phyloP scores from a whole-genome alignment of 805 yeast genomes.

The Metschnikowia peoriensis region DNA sequence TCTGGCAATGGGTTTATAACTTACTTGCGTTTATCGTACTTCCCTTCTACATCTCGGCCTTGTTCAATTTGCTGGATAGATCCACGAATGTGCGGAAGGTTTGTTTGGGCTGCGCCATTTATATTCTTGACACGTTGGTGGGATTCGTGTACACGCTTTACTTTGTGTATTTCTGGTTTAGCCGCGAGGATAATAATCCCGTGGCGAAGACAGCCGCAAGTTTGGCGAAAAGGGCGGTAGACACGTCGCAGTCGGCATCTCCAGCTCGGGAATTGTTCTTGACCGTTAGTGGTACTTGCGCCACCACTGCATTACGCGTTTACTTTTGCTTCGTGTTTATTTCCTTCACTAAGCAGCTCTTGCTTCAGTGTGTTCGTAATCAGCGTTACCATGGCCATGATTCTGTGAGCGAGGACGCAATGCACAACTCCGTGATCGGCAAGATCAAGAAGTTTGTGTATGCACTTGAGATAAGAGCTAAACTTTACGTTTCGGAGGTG shows the following conservation, averaged over 20 bases:
- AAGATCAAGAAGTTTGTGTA: conserved; percentile 22
- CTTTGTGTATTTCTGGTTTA: conserved; percentile 77
- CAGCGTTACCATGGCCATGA: conserved; percentile 22
- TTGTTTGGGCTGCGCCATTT: conserved; percentile 62
- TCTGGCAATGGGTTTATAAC: conserved; percentile 81
- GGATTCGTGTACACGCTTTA: conserved; percentile 70
- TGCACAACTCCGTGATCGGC: conserved; percentile 22
- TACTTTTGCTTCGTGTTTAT: conserved; percentile 60
- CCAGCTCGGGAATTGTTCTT: conserved; percentile 53
- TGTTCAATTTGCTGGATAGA: conserved; percentile 36
- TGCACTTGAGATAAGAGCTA: conserved; percentile 34
- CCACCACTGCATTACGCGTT: conserved; percentile 48
- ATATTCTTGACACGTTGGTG: conserved; percentile 62
- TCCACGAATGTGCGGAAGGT: conserved; percentile 58
- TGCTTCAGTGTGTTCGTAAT: conserved; percentile 36
- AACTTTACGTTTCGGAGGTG: conserved; percentile 25
- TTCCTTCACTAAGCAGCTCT: conserved; percentile 57
- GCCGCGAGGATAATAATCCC: conserved; percentile 39
- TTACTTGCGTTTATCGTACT: conserved; percentile 59
- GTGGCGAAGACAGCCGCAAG: background rate
- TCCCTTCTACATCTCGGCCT: conserved; percentile 64
- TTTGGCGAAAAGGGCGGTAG: conserved; percentile 9
- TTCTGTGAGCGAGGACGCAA: conserved; percentile 27
- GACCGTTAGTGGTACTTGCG: conserved; percentile 50
- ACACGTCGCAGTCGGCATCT: conserved; percentile 59